Evolutionary conservation across 495 filamentous ascomycete genomes (phyloP).

Genomic region (Schizothecium vesticola): DNA sequence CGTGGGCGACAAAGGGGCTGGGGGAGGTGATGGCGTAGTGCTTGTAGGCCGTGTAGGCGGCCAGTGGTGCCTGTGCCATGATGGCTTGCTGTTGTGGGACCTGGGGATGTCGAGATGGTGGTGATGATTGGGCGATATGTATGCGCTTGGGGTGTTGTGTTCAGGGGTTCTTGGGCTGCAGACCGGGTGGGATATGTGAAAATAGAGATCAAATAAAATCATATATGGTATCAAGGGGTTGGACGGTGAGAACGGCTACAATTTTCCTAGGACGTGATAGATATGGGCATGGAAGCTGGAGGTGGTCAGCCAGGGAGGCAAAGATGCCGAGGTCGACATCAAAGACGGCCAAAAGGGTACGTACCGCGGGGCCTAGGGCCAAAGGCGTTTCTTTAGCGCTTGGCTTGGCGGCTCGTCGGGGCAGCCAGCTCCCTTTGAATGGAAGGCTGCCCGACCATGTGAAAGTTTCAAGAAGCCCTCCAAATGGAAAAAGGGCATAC

Average conservation of each 20-base stretch:
- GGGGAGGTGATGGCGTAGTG: conserved; percentile 78
- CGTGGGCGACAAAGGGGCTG: conserved; percentile 70
- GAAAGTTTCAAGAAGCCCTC: neutral
- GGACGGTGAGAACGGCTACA: neutral
- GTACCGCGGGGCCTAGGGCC: neutral
- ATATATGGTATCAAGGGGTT: neutral
- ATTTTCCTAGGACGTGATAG: neutral
- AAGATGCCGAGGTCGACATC: neutral
- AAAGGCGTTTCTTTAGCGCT: neutral
- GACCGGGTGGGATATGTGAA: neutral
- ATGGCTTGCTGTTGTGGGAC: neutral
- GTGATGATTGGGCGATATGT: neutral
- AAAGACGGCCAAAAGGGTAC: neutral
- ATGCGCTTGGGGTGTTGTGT: neutral
- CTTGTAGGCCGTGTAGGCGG: conserved; percentile 45
- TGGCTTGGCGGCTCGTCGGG: neutral
- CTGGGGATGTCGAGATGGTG: neutral
- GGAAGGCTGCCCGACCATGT: neutral
- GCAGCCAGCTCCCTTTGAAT: no score
- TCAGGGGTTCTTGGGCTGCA: neutral
- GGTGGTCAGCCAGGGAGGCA: neutral
- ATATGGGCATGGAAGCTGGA: neutral
- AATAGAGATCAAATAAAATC: neutral
- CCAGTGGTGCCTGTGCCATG: conserved; percentile 13
- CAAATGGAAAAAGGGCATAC: no score